A percentile compares a stretch with the other conserved stretches of the same genome.
phyloP scores from a whole-genome alignment of 805 yeast genomes.

The Candida yuanshanica region DNA sequence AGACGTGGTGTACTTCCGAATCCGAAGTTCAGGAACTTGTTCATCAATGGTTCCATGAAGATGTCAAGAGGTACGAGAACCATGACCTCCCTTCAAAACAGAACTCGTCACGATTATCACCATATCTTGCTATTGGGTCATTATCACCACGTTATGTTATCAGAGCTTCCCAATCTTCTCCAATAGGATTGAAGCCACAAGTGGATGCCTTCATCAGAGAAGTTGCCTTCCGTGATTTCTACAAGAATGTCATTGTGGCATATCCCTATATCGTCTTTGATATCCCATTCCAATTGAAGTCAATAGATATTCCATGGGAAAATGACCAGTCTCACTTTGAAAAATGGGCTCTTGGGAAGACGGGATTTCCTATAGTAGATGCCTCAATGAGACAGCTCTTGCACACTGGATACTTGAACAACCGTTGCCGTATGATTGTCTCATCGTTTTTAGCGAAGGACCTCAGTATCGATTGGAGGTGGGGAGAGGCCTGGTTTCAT shows the following conservation, averaged over 20 bases:
- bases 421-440: conserved; percentile 48
- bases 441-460: conserved; percentile 48
- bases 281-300: conserved; percentile 41
- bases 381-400: conserved; percentile 51
- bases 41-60: conserved; percentile 2
- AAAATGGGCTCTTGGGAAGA: conserved; percentile 47
- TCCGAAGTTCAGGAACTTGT: background rate
- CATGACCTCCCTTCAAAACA: conserved; percentile 13
- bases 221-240: conserved; percentile 56
- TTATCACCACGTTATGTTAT: conserved; percentile 36
- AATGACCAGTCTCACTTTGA: conserved; percentile 35
- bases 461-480: conserved; percentile 47
- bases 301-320: conserved; percentile 38
- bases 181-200: conserved; percentile 20
- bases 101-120: conserved; percentile 37
- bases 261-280: conserved; percentile 50
- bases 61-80: conserved; percentile 2
- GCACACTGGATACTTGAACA: conserved; percentile 48
- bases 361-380: conserved; percentile 54
- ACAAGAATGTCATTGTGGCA: conserved; percentile 40
- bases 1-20: background rate
- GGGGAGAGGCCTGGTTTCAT: conserved; percentile 48
- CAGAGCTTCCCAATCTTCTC: conserved; percentile 25
- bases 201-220: conserved; percentile 44
- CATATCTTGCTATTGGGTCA: conserved; percentile 41